Base-by-base conservation (phyloP, 352 stramenopile genomes). In the Phytophthora citrophthora region DNA sequence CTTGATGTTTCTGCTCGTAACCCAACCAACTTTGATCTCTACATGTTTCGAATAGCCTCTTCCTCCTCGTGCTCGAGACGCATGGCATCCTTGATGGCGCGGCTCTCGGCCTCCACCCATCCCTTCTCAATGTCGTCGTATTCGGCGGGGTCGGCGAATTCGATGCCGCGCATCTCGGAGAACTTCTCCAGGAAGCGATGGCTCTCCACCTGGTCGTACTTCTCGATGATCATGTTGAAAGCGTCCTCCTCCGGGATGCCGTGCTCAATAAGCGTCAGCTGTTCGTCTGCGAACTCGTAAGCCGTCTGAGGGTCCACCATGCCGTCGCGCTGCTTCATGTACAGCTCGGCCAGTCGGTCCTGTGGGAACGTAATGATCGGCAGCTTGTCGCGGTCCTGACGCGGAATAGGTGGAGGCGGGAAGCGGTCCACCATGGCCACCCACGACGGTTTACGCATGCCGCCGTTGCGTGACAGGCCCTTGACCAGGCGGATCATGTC, bases 281-380 rank as follows among this genome's bases (percentile, higher is more conserved):
- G 86, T 54, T 95, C 86, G 61, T 95, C 86, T 4, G 86, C 86
- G 64, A 95, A 95, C 62, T 95, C 86, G 73, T 93, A 93, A 39
- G 86, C 86, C 9, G 86, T 95, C 70, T 93, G 84, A 55, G 71
- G 70, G 63, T 95, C 86, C 32, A 89, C 76, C 26, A 91, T 61
- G 34, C 81, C 84, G 26, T 88, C 69, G 57, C 81, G 80, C 58
- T 81, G 70, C 68, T 86, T 87, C 74, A 93, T 85, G 70, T 95
- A 95, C 29, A 95, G 66, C 57, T 92, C 83, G 13, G 86, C 86
- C 43, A 95, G 75, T 56, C 86, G 83, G 69, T 95, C 86, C 72
- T 95, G 86, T 24, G 86, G 86, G 72, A 95, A 95, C 72, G 72
- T 87, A 72, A 95, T 91, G 40, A 88, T 68, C 40, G 84, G 86